phyloP scores from a whole-genome alignment of 1,139 yeast genomes.

The Taiozyma onychis region DNA sequence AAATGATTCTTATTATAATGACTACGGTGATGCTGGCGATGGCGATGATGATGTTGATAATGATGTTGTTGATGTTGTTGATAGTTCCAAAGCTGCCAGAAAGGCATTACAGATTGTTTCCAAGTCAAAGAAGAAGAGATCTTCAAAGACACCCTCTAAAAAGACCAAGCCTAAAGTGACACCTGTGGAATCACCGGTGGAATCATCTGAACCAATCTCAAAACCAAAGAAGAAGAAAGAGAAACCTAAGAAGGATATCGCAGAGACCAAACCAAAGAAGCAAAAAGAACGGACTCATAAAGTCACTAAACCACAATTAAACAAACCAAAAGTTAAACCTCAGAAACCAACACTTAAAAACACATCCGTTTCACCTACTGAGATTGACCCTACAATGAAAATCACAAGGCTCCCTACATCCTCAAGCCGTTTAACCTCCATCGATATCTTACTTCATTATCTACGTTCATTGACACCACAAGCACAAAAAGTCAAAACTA shows the following conservation, averaged over 20 bases:
- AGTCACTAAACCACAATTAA: not conserved
- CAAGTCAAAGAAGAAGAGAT: not conserved
- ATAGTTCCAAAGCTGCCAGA: not conserved
- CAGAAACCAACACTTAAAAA: not conserved
- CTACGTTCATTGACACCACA: constrained; percentile 21
- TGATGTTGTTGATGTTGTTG: not conserved
- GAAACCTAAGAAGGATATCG: not conserved
- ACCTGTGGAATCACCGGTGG: not conserved
- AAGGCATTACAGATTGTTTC: not conserved
- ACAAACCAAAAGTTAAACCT: not conserved
- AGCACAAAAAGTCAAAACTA: not conserved
- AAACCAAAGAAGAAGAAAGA: not conserved
- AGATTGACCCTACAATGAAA: constrained; percentile 1
- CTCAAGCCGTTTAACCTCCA: constrained; percentile 22
- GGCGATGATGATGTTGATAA: not conserved
- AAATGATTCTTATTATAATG: not conserved
- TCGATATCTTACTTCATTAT: constrained; percentile 30
- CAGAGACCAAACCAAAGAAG: not conserved
- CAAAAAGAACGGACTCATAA: not conserved
- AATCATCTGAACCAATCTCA: not conserved
- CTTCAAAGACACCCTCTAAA: not conserved
- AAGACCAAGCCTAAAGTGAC: not conserved
- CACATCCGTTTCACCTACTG: not conserved
- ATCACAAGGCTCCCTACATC: constrained; percentile 21
- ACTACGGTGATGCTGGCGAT: not conserved